Evolutionary conservation across 768 basidiomycete genomes (phyloP).

Genomic region (Gloeopeniophorella convolvens): DNA sequence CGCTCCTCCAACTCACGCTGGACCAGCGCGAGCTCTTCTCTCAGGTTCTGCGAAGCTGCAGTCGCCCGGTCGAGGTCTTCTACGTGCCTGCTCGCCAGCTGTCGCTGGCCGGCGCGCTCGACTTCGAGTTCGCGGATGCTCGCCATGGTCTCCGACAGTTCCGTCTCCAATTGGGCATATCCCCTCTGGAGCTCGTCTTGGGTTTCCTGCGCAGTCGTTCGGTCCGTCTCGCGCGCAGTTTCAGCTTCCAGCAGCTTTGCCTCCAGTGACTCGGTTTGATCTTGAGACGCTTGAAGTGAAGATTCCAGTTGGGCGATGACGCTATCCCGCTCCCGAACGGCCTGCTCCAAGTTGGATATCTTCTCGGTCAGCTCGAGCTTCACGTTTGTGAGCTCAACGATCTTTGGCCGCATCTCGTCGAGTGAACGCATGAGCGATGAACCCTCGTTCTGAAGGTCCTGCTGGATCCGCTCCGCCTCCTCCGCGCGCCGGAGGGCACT

Average conservation of each 20-base stretch:
- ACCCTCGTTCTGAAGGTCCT: conserved; percentile 71
- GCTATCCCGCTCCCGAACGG: conserved; percentile 48
- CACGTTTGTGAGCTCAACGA: conserved; percentile 69
- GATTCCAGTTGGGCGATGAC: conserved; percentile 57
- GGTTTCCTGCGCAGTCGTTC: conserved; percentile 39
- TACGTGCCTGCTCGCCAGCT: conserved; percentile 46
- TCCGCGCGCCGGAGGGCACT: conserved; percentile 61
- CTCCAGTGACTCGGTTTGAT: conserved; percentile 42
- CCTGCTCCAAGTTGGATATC: conserved; percentile 47
- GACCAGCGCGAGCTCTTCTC: conserved; percentile 47
- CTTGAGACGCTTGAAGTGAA: conserved; percentile 47
- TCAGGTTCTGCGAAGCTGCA: conserved; percentile 38
- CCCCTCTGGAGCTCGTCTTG: conserved; percentile 56
- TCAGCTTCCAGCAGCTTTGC: conserved; percentile 40
- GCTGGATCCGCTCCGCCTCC: conserved; percentile 65
- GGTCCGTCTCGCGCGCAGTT: conserved; percentile 47
- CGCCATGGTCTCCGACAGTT: conserved; percentile 48
- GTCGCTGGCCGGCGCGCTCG: conserved; percentile 55
- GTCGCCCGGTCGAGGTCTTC: conserved; percentile 55
- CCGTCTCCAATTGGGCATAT: conserved; percentile 54
- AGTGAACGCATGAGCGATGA: conserved; percentile 72
- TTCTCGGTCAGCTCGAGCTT: conserved; percentile 66
- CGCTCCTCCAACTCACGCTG: conserved; percentile 47
- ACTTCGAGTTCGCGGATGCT: conserved; percentile 55
- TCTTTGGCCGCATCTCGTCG: conserved; percentile 81